Conservation (phyloP, 2,329 filamentous ascomycete species). For the Colletotrichum sp. region DNA sequence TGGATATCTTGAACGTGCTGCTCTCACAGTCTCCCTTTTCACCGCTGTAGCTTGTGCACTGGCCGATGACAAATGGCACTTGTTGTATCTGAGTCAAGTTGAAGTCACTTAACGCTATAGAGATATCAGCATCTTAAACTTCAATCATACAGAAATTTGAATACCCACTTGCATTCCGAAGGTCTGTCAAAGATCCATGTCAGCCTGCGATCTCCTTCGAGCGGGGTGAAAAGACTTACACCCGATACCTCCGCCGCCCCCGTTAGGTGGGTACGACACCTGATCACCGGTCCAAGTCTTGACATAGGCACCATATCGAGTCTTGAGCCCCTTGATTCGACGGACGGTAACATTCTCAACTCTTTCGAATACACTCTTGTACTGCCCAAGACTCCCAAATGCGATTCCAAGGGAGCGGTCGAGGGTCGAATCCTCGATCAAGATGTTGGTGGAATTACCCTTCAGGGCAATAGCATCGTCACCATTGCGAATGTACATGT, state of each 20-base stretch:
- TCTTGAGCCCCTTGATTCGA: not conserved
- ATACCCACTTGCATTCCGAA: not conserved
- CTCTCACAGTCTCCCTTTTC: not conserved
- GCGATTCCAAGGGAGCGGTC: not conserved
- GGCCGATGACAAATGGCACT: not conserved
- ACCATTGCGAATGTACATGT: not conserved
- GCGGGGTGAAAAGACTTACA: not conserved
- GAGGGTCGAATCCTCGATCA: not conserved
- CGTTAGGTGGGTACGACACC: not conserved
- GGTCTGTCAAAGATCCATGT: not conserved
- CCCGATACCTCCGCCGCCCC: not conserved
- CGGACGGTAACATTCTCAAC: not conserved
- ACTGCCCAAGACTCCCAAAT: not conserved
- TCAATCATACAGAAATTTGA: not conserved
- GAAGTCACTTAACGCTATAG: not conserved
- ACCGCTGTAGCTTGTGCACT: not conserved
- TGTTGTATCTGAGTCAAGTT: not conserved
- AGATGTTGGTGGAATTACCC: not conserved
- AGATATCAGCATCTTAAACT: not conserved
- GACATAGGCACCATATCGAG: not conserved
- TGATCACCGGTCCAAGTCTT: not conserved
- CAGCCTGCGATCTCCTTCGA: rapidly evolving
- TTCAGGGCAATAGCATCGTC: not conserved
- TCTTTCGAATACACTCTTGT: not conserved
- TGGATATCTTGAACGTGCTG: not conserved